phyloP scores from a whole-genome alignment of 2,329 filamentous ascomycete species.

The Curvularia lunata region DNA sequence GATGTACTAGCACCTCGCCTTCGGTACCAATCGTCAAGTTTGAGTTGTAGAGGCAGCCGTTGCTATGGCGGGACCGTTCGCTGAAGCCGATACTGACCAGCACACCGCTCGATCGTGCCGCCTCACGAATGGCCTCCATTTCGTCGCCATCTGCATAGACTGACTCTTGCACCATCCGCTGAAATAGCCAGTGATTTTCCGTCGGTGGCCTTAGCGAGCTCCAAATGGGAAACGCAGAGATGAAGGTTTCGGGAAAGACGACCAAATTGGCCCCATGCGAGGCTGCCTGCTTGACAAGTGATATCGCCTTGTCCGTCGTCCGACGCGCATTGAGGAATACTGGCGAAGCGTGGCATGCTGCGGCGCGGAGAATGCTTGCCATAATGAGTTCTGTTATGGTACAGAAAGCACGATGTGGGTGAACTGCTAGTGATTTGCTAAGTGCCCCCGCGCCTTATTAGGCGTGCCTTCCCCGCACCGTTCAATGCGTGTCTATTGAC shows the following conservation, averaged over 20 bases:
- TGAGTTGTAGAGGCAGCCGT: conserved; percentile 59
- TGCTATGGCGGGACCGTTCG: conserved; percentile 54
- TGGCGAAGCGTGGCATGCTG: conserved; percentile 46
- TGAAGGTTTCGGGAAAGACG: conserved; percentile 61
- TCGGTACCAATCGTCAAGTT: conserved; percentile 56
- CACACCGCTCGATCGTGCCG: conserved; percentile 48
- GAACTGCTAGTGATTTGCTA: background rate
- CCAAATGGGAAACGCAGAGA: conserved; percentile 63
- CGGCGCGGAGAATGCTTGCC: conserved; percentile 27
- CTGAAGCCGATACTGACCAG: conserved; percentile 60
- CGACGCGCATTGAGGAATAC: conserved; percentile 56
- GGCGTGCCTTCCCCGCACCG: conserved; percentile 5
- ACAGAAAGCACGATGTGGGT: background rate
- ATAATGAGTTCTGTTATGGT: conserved; percentile 6
- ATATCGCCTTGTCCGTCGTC: conserved; percentile 57
- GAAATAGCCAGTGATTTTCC: conserved; percentile 59
- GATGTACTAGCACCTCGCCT: conserved; percentile 58
- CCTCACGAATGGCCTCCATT: conserved; percentile 38
- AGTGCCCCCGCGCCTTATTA: background rate
- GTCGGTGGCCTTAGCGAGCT: conserved; percentile 55
- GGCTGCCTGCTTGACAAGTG: conserved; percentile 55
- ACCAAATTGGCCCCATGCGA: conserved; percentile 56
- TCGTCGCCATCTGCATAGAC: conserved; percentile 20
- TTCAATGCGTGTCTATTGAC: background rate
- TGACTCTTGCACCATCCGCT: conserved; percentile 45